phyloP scores from a whole-genome alignment of 768 basidiomycete genomes.

The Rhodosporidiobolus odoratus region DNA sequence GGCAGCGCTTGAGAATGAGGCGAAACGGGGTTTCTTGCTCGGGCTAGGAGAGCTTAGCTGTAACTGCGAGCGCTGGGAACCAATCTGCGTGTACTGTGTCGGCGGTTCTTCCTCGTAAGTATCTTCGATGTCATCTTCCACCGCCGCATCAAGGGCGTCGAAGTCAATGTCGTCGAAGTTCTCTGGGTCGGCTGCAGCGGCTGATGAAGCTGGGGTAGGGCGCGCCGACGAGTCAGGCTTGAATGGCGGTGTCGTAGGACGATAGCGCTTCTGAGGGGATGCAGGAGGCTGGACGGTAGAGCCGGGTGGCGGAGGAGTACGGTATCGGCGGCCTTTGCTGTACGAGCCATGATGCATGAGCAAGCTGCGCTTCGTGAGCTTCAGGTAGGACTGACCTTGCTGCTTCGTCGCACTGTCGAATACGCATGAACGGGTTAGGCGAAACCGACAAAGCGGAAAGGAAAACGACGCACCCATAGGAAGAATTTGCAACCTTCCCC shows the following conservation, averaged over 20 bases:
- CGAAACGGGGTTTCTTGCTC: conserved; percentile 4
- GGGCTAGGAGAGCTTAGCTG: neutral
- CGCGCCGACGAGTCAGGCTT: conserved; percentile 6
- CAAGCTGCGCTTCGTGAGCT: no score
- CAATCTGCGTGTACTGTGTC: neutral
- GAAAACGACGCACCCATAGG: conserved; percentile 15
- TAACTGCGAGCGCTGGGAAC: neutral
- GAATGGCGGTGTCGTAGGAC: neutral
- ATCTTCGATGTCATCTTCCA: conserved; percentile 20
- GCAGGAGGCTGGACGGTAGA: neutral
- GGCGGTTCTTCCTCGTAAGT: neutral
- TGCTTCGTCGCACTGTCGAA: no score
- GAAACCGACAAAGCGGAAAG: neutral
- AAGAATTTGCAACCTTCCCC: conserved; percentile 12
- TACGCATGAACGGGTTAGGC: neutral
- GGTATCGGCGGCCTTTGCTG: conserved; percentile 15
- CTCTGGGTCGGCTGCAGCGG: neutral
- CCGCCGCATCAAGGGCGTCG: neutral
- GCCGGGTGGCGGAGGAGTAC: conserved; percentile 4
- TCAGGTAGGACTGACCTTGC: no score
- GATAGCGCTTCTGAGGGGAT: conserved; percentile 6
- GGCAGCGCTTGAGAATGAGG: neutral
- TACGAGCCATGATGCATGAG: no score
- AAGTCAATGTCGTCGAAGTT: conserved; percentile 21
- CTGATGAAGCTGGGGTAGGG: neutral